Conservation (phyloP, 2,329 filamentous ascomycete species). For the Trichoderma breve region DNA sequence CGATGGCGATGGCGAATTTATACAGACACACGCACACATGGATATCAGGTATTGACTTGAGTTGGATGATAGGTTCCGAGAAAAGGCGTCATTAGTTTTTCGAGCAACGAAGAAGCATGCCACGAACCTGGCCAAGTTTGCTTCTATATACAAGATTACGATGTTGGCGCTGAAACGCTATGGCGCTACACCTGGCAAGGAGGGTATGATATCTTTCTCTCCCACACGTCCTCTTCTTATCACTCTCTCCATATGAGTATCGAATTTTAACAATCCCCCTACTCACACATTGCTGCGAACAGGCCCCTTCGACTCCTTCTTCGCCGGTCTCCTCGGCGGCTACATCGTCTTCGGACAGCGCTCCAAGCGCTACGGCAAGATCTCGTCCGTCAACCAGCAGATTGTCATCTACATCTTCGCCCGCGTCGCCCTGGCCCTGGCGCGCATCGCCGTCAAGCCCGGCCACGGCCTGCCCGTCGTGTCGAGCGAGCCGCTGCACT, state of each 20-base stretch:
- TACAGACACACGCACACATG: neutral
- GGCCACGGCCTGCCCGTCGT: constrained; percentile 50
- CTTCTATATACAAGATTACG: constrained; percentile 80
- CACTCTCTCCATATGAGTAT: neutral
- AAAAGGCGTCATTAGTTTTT: constrained; percentile 76
- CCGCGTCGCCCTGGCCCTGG: constrained; percentile 79
- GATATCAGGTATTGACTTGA: neutral
- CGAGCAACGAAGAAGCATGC: constrained; percentile 89
- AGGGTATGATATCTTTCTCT: constrained; percentile 39
- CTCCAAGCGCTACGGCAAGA: constrained; percentile 61
- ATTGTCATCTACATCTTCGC: constrained; percentile 99
- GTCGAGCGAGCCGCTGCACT: constrained; percentile 47
- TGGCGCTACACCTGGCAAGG: constrained; percentile 57
- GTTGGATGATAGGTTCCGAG: constrained; percentile 53
- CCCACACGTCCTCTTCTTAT: neutral
- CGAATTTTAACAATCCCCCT: neutral
- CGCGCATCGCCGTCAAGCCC: constrained; percentile 75
- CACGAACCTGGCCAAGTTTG: constrained; percentile 86
- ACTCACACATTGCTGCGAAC: neutral
- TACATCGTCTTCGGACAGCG: constrained; percentile 84
- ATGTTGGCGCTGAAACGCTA: constrained; percentile 72
- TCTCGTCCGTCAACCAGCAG: constrained; percentile 86
- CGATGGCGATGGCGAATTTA: neutral
- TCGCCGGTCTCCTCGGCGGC: constrained; percentile 83
- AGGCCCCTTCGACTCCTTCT: constrained; percentile 77